Evolutionary conservation across 306 rosid species (phyloP), one percentile per base, ranked within the genome.

Genomic region (Comarum palustre): DNA sequence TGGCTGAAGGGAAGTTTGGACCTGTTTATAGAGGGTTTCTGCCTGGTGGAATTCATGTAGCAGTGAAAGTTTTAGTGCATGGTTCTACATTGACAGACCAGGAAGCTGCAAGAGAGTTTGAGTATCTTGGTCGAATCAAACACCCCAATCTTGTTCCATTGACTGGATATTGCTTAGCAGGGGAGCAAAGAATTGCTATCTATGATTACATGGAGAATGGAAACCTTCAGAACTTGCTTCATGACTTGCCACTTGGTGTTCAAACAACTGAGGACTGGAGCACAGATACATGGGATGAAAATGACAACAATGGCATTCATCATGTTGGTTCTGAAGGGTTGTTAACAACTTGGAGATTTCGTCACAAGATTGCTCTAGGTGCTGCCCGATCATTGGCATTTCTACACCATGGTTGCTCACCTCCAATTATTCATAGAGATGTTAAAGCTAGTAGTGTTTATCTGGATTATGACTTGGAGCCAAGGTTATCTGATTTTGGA

Each of bases 151-250:
- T 95, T 74, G 99, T 88, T 70, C 97, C 97, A 9, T 73, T 95
- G 78, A 92, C 96, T 17, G 99, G 99, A 68, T 95, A 90, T 82
- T 95, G 99, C 87, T 80, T 95, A 61, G 99, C 99, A 19, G 99
- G 99, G 54, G 99, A 95, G 70, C 99, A 95, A 60, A 87, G 97
- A 59, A 92, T 95, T 75, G 96, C 96, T 3, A 90, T 95, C 78
- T 95, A 95, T 83, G 99, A 95, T 75, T 92, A 95, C 81, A 95
- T 95, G 99, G 97, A 91, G 85, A 95, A 95, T 80, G 99, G 99
- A 17, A 92, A 88, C 89, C 73, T 92, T 82, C 99, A 95, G 80
- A 92, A 95, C 63, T 86, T 95, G 79, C 96, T 95, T 29, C 87
- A 95, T 78, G 99, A 92, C 85, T 85, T 92, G 85, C 99, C 97